A percentile compares a stretch with the other conserved stretches of the same genome.
Evolutionary conservation across 176 grass and related monocot genomes (phyloP).

Genomic region (Aegilops tauschii): DNA sequence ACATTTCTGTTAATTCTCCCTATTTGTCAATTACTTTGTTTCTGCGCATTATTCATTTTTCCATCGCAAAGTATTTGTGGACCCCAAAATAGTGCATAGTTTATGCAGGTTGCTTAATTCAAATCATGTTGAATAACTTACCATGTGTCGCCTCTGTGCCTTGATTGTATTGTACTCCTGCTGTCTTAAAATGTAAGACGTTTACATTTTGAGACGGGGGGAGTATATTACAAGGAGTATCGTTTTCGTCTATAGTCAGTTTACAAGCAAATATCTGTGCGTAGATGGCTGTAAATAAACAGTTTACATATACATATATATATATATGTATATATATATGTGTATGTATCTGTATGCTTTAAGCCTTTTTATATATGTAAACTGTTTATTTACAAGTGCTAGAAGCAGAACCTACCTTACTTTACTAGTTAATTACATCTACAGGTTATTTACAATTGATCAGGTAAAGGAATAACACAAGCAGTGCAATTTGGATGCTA

Average conservation of each 20-base stretch:
- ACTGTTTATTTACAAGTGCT: too few relatives aligned
- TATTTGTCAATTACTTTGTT: conserved; percentile 16
- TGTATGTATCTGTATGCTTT: too few relatives aligned
- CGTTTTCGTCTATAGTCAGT: background rate
- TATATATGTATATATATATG: too few relatives aligned
- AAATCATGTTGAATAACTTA: conserved; percentile 5
- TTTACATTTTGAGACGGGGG: too few relatives aligned
- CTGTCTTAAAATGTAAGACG: too few relatives aligned
- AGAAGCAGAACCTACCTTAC: too few relatives aligned
- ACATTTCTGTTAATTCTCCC: background rate
- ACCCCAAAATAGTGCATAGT: background rate
- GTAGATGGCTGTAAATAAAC: background rate
- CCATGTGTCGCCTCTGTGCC: background rate
- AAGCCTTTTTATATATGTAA: too few relatives aligned
- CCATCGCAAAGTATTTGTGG: background rate
- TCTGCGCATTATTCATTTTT: background rate
- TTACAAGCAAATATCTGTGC: background rate
- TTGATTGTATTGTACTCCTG: background rate
- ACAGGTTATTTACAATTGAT: too few relatives aligned
- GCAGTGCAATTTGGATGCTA: background rate
- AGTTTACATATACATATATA: too few relatives aligned
- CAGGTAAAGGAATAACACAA: background rate
- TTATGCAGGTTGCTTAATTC: background rate
- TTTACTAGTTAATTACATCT: too few relatives aligned
- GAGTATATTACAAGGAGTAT: background rate